Base-by-base conservation (phyloP, 805 yeast genomes). In the Saccharomycopsis oosterbeekiorum region DNA sequence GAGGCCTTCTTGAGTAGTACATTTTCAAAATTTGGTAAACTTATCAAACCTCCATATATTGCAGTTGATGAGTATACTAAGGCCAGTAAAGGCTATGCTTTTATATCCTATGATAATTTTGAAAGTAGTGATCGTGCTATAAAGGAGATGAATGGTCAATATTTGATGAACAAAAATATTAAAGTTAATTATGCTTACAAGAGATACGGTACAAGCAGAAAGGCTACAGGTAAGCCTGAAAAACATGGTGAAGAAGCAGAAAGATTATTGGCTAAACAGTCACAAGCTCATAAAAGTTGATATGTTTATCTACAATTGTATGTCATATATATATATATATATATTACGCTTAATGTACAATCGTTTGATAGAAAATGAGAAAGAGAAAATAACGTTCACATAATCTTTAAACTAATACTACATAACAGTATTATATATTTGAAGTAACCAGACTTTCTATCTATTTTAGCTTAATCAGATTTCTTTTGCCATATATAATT, bases 191-290 rank as follows among this genome's bases (percentile, higher is more conserved):
- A 90, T 69, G 94, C 97, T 0, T 83, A 78, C 68, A 89, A 88
- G 71, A 83, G 81, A 60, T n/a, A 58, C 14, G 63, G 63, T 15
- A 58, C 63, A 10, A 55, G 63, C 21, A 58, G 63, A 37, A 68
- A 65, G 12, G 58, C 60, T 14, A 82, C 76, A 59, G 80, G 77
- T 19, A 78, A 80, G 62, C 69, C 80, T 62, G 82, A 82, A 19
- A 78, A 80, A 56, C 96, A 89, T 67, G 97, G 97, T n/a, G 92
- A 86, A 67, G 79, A 78, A 43, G 82, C 84, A 0, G 97, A 92
- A 70, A 77, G 97, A 66, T 65, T 80, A 59, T 76, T 91, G 60
- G 92, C 93, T 11, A 76, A 75, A 42, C 84, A 81, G 66, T 91
- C 90, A n/a, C 53, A 47, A 21, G 34, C 24, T 1, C 53, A 47